Base-by-base conservation (phyloP, 106 monocot genomes). In the Vanilla planifolia region DNA sequence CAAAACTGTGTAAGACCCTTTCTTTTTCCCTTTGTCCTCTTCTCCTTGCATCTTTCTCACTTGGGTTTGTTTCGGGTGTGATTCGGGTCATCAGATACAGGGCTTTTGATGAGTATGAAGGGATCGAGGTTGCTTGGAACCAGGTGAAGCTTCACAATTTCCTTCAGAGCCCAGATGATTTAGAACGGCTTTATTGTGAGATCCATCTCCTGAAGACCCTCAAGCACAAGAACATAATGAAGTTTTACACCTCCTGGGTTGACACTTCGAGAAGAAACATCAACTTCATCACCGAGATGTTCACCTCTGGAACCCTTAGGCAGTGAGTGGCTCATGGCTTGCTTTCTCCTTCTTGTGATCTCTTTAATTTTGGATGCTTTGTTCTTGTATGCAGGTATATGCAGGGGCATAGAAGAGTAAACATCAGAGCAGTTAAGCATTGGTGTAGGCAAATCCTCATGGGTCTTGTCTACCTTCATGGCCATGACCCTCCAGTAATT, bases 71-170 rank as follows among this genome's bases (percentile, higher is more conserved):
- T 20, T 4, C 33, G 39, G 1, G 7, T 28, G 29, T 46, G 61
- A 16, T 37, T 51, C 25, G 30, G 4, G 32, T 71, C 25, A 28
- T 9, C 90, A 96, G 96, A 21, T 98, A 85, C 51, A 81, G 80
- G 61, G 85, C 68, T 27, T 91, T 91, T 66, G 82, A 90, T 71
- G 90, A 85, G 67, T 83, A 86, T 34, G 81, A 90, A 72, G 95
- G 95, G 70, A 96, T 90, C 21, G 95, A 96, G 72, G 86, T 96
- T 1, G 95, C 95, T 10, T 96, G 95, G 95, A 96, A 96, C 60
- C 95, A 96, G 63, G 95, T 96, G 65, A 83, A 89, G 75, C 81
- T 96, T 5, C 39, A 69, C 51, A 79, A 90, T 36, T 85, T 90
- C 65, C 66, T 90, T 16, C 81, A 82, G 73, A 85, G 90, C 46